Base-by-base conservation (phyloP, 2,329 filamentous ascomycete species). In the Sclerotinia spermophila region DNA sequence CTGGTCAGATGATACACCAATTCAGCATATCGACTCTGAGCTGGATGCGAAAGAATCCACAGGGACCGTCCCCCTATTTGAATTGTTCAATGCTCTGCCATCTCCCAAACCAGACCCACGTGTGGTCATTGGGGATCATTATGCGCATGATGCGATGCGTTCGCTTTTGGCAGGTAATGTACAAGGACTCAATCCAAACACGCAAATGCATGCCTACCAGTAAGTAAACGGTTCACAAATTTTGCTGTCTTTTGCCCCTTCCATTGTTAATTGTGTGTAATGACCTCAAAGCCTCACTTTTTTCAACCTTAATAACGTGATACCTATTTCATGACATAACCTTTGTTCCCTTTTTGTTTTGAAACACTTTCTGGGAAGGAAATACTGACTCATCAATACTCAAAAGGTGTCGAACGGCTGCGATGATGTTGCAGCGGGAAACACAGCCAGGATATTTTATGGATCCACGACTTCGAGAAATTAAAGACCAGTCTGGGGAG, bases 341-440 rank as follows among this genome's bases (percentile, higher is more conserved):
- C 5, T 53, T 53, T 30, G 27, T 17, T 17, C 8, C 5, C 17
- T 53, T 0, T 17, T 8, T 15, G 27, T 6, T 27, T 30, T 6
- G 1, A 27, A 30, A 11, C n/a, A 13, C 1, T 13, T 42, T 15
- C 15, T 42, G 40, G 15, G 3, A 42, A 53, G 48, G n/a, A 27
- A 27, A 7, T 7, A 53, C n/a, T 53, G 15, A 53, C 48, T 30
- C n/a, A 27, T 53, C 7, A 3, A 27, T 27, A 2, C 27, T 30
- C 17, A 27, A 17, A 13, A 53, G 48, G 79, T 86, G 90, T 66
- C 86, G 90, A 59, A 95, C 94, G 1, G 90, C 91, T 0, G 92
- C 92, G 5, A 79, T 90, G 40, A 97, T 98, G 94, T 81, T 97
- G 27, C 90, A 96, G 78, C 89, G 90, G 68, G 95, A 98, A 80